Conservation (phyloP, 179 eudicot genomes). For the Silene vulgaris region DNA sequence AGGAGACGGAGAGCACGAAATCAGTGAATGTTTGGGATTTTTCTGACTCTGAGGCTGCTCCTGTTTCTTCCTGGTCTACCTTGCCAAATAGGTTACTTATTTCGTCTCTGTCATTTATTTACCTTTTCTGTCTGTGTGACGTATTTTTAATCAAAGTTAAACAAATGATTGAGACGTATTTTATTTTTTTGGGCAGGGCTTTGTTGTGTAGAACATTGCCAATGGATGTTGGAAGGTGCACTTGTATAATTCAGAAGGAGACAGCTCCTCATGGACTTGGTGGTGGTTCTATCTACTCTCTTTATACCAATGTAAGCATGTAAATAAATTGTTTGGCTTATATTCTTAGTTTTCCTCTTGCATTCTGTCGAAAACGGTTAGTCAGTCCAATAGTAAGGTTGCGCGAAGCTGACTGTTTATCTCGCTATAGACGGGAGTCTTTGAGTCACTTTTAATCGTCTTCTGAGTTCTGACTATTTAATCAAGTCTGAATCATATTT, state of each 20-base stretch:
- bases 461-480: no score
- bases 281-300: constrained; percentile 62
- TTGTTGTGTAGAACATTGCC: constrained; percentile 79
- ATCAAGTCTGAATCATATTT: no score
- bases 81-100: constrained; percentile 63
- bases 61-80: constrained; percentile 96
- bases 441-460: no score
- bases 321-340: neutral
- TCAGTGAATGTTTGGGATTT: constrained; percentile 72
- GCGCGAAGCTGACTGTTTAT: no score
- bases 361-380: neutral
- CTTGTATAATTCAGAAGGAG: constrained; percentile 78
- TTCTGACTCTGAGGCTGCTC: constrained; percentile 96
- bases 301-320: constrained; percentile 71
- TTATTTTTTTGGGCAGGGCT: constrained; percentile 40
- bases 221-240: constrained; percentile 77
- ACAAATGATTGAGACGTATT: neutral
- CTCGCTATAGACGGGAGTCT: no score
- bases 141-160: no score
- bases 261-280: constrained; percentile 43
- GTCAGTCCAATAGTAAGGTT: no score
- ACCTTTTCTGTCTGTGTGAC: no score
- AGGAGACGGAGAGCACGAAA: constrained; percentile 34
- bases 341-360: neutral
- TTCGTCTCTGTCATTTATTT: neutral